phyloP scores from a whole-genome alignment of 2,329 filamentous ascomycete species.

The Aspergillus fructus region DNA sequence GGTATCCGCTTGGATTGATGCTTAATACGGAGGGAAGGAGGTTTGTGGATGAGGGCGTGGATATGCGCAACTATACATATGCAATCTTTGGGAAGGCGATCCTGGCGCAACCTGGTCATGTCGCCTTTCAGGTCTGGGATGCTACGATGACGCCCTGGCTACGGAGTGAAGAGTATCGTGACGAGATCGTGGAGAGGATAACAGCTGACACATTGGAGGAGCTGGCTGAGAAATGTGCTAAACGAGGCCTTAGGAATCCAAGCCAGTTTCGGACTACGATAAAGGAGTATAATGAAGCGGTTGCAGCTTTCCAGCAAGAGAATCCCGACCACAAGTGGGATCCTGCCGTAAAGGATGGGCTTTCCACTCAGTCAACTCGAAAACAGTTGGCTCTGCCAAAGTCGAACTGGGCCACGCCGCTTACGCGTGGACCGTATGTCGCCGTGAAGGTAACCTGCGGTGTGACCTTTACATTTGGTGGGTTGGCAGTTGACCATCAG shows the following conservation, averaged over 20 bases:
- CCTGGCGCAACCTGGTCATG: conserved; percentile 55
- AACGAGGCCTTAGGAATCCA: conserved; percentile 48
- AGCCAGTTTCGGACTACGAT: conserved; percentile 54
- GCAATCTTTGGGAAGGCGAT: conserved; percentile 65
- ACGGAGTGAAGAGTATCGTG: conserved; percentile 61
- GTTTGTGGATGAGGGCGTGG: conserved; percentile 67
- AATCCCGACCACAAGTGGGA: conserved; percentile 53
- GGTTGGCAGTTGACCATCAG: conserved; percentile 56
- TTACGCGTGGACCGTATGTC: conserved; percentile 58
- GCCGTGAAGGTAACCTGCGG: conserved; percentile 66
- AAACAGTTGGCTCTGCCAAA: conserved; percentile 53
- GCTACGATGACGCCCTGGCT: conserved; percentile 52
- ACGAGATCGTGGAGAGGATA: conserved; percentile 57
- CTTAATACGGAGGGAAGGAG: conserved; percentile 58
- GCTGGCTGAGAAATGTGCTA: conserved; percentile 51
- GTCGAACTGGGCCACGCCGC: conserved; percentile 64
- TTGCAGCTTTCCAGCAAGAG: conserved; percentile 47
- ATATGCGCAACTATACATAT: conserved; percentile 67
- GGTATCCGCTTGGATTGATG: conserved; percentile 67
- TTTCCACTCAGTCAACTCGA: conserved; percentile 58
- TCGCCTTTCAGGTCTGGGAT: conserved; percentile 68
- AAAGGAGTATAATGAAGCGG: conserved; percentile 58
- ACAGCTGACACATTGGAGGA: conserved; percentile 53
- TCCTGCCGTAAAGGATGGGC: conserved; percentile 60
- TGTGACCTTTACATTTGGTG: conserved; percentile 69